phyloP scores from a whole-genome alignment of 176 grass and related monocot species.

The Paspalum vaginatum region DNA sequence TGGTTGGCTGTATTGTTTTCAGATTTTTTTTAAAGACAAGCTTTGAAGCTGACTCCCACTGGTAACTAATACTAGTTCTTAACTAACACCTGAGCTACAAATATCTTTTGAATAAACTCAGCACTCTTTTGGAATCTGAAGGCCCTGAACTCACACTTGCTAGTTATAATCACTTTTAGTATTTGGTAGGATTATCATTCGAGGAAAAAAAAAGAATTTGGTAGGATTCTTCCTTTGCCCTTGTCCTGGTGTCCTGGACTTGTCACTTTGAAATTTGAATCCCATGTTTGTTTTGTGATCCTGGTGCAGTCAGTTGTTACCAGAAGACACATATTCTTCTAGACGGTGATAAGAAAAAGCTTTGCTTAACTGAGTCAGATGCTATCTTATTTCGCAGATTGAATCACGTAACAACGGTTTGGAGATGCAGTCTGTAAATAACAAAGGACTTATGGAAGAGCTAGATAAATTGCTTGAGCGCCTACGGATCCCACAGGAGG shows the following conservation, averaged over 20 bases:
- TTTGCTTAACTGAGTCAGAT: neutral
- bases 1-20: neutral
- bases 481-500: slow-evolving; percentile 86
- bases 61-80: neutral
- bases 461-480: slow-evolving; percentile 81
- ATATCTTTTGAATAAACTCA: neutral
- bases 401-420: slow-evolving; percentile 95
- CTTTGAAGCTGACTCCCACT: neutral
- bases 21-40: neutral
- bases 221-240: neutral
- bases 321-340: slow-evolving; percentile 34
- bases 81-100: neutral
- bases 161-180: slow-evolving; percentile 27
- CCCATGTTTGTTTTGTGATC: slow-evolving; percentile 3
- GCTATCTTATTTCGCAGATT: slow-evolving; percentile 59
- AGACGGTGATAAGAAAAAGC: slow-evolving; percentile 16
- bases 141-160: neutral
- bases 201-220: too few species aligned
- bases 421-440: slow-evolving; percentile 92
- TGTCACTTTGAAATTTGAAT: neutral
- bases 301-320: slow-evolving; percentile 21
- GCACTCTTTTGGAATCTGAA: neutral
- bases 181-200: neutral
- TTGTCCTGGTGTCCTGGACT: neutral
- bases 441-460: slow-evolving; percentile 83